These are phyloP conservation scores for Pseudogymnoascus sp. DNA, from an alignment of 2,329 filamentous ascomycete species.

Conservation along the genomic window DNA sequence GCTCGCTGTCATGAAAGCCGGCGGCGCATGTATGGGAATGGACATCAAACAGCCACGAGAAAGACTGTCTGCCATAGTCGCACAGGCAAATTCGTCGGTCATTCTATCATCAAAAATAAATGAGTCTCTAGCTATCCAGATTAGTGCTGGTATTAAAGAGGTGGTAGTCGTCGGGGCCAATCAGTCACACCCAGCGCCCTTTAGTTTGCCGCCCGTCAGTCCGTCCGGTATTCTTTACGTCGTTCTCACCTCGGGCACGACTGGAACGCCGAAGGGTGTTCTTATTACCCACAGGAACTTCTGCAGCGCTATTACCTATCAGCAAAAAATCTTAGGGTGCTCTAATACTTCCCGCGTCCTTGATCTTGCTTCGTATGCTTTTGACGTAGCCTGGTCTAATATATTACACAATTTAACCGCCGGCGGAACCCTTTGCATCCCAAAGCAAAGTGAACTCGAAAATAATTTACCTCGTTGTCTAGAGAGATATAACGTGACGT, in stretches of 20 bases:
- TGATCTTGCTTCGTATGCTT: constrained; percentile 12
- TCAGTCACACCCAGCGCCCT: background rate
- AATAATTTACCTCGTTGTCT: constrained; percentile 61
- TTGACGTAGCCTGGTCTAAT: constrained; percentile 8
- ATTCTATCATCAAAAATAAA: background rate
- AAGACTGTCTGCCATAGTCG: background rate
- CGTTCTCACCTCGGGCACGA: constrained; percentile 21
- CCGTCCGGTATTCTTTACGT: constrained; percentile 8
- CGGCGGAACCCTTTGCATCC: constrained; percentile 45
- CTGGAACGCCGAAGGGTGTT: constrained; percentile 21
- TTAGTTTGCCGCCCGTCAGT: background rate
- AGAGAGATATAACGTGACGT: constrained; percentile 44
- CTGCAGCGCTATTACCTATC: background rate
- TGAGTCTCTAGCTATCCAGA: background rate
- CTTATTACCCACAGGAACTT: constrained; percentile 4
- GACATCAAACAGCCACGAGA: constrained; percentile 18
- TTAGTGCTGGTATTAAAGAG: background rate
- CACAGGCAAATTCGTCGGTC: background rate
- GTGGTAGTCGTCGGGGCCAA: background rate
- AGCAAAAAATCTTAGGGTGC: background rate
- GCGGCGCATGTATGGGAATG: constrained; percentile 23
- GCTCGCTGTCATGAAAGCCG: constrained; percentile 23
- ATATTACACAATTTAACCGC: constrained; percentile 8
- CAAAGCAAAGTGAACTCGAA: constrained; percentile 57
- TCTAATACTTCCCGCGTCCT: constrained; percentile 10